These are phyloP conservation scores for Vanderwaltozyma tropicalis DNA, from an alignment of 805 yeast genomes.

Conservation along the genomic window DNA sequence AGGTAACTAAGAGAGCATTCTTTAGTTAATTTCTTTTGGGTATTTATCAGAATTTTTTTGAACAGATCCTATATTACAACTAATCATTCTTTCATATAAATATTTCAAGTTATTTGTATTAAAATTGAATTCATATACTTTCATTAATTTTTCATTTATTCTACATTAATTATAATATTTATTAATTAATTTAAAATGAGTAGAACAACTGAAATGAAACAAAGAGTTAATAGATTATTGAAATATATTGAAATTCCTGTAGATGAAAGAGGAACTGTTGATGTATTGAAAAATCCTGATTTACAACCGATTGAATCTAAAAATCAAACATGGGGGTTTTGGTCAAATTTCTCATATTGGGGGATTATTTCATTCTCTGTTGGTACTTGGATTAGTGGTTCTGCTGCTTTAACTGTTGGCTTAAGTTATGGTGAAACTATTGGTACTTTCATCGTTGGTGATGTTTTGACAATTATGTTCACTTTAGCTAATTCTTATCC, in stretches of 20 bases:
- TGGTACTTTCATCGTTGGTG: slow-evolving; percentile 38
- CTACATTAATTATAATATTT: too few species aligned
- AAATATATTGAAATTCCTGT: slow-evolving; percentile 25
- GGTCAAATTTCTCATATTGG: slow-evolving; percentile 36
- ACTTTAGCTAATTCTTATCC: slow-evolving; percentile 39
- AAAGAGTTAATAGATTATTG: slow-evolving; percentile 3
- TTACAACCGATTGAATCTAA: slow-evolving; percentile 19
- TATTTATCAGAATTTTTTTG: too few species aligned
- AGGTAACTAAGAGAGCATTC: too few species aligned
- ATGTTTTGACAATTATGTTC: slow-evolving; percentile 33
- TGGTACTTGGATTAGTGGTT: slow-evolving; percentile 37
- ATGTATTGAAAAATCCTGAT: slow-evolving; percentile 29
- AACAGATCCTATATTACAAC: too few species aligned
- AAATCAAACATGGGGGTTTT: slow-evolving; percentile 32
- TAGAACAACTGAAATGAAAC: too few species aligned
- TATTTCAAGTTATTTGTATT: too few species aligned
- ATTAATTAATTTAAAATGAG: too few species aligned
- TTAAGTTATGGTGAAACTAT: slow-evolving; percentile 37
- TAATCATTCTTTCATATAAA: too few species aligned
- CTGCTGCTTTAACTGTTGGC: slow-evolving; percentile 36
- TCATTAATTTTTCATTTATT: too few species aligned
- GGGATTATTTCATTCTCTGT: slow-evolving; percentile 36
- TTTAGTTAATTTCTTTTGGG: too few species aligned
- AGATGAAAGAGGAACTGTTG: slow-evolving; percentile 21
- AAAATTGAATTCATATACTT: too few species aligned